Evolutionary conservation across 306 rosid genomes (phyloP).

Genomic region (Citrullus mucosospermus): DNA sequence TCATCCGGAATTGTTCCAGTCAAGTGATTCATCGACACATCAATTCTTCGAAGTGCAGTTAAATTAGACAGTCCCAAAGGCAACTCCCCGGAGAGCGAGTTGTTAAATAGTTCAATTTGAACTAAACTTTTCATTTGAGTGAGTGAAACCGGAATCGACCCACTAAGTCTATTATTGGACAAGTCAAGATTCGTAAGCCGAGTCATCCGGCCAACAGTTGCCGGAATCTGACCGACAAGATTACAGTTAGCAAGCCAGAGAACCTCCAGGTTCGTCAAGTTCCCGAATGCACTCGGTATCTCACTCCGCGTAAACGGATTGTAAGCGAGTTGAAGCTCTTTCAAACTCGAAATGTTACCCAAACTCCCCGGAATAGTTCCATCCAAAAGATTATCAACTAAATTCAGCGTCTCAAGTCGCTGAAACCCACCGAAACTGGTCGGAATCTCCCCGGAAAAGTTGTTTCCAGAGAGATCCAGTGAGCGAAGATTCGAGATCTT

Average conservation of each 20-base stretch:
- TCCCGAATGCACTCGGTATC: conserved; percentile 42
- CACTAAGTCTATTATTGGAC: conserved; percentile 34
- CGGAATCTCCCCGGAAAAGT: conserved; percentile 55
- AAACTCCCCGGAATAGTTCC: conserved; percentile 38
- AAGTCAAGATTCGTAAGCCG: conserved; percentile 41
- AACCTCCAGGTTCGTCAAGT: conserved; percentile 32
- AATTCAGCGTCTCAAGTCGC: conserved; percentile 22
- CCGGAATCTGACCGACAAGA: conserved; percentile 47
- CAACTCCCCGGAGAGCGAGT: conserved; percentile 50
- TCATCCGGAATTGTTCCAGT: conserved; percentile 49
- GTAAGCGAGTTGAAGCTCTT: conserved; percentile 35
- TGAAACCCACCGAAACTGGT: conserved; percentile 24
- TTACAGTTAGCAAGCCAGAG: conserved; percentile 35
- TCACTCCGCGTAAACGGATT: conserved; percentile 25
- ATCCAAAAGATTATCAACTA: conserved; percentile 28
- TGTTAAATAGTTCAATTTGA: conserved; percentile 46
- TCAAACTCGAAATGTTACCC: conserved; percentile 34
- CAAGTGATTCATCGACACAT: conserved; percentile 45
- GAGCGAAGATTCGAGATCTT: conserved; percentile 19
- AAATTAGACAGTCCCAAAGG: conserved; percentile 33
- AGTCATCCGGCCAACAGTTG: conserved; percentile 19
- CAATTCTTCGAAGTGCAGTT: conserved; percentile 31
- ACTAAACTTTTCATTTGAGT: conserved; percentile 25
- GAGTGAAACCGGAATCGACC: conserved; percentile 32
- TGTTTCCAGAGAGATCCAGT: conserved; percentile 49